Conservation (phyloP, 805 yeast genomes). For the Yarrowia deformans region DNA sequence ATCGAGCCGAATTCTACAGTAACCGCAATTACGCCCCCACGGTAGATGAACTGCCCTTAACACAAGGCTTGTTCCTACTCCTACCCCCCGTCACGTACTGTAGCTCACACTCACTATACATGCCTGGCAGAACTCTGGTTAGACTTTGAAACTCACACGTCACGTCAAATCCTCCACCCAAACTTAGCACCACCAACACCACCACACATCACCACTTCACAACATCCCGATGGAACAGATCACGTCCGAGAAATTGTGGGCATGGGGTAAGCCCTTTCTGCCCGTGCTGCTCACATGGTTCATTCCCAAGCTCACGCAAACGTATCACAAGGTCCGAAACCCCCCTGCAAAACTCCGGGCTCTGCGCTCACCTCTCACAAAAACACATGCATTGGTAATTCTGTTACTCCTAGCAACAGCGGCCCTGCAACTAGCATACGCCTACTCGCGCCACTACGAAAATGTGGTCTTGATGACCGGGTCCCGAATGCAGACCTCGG, state of each 20-base stretch:
- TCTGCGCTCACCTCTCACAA: slow-evolving; percentile 27
- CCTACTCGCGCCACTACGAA: slow-evolving; percentile 31
- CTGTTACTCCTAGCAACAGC: slow-evolving; percentile 26
- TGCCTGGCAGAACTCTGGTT: slow-evolving; percentile 30
- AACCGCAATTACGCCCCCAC: too few relatives aligned
- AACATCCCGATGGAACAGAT: slow-evolving; percentile 25
- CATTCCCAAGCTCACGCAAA: slow-evolving; percentile 28
- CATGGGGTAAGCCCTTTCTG: slow-evolving; percentile 30
- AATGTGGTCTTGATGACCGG: slow-evolving; percentile 42
- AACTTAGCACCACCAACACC: slow-evolving; percentile 18
- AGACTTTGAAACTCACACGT: slow-evolving; percentile 37
- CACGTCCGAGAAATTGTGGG: slow-evolving; percentile 34
- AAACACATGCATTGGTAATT: slow-evolving; percentile 35
- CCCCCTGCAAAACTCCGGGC: slow-evolving; percentile 39
- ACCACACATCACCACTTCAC: slow-evolving; percentile 2
- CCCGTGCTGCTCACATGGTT: slow-evolving; percentile 36
- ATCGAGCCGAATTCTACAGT: background rate
- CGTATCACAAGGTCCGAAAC: slow-evolving; percentile 26
- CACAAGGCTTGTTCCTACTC: background rate
- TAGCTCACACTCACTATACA: slow-evolving; percentile 12
- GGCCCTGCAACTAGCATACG: slow-evolving; percentile 25
- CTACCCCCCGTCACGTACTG: background rate
- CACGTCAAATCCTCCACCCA: slow-evolving; percentile 37
- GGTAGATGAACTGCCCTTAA: background rate
- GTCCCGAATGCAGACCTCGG: slow-evolving; percentile 42